phyloP scores from a whole-genome alignment of 2,329 filamentous ascomycete genomes.

The Nemania serpens region DNA sequence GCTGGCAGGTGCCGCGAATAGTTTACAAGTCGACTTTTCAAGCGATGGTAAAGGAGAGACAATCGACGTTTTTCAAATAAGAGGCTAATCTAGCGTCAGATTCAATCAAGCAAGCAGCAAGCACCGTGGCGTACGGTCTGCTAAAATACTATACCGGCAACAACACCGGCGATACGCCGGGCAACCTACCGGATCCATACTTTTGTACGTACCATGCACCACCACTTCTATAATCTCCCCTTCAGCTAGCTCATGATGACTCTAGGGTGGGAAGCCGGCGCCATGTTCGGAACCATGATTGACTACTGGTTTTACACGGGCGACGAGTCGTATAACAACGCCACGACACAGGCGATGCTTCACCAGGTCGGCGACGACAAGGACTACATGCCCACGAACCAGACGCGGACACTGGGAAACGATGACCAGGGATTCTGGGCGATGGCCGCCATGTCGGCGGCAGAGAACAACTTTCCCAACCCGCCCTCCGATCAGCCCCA shows the following conservation, averaged over 20 bases:
- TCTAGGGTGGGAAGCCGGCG: conserved; percentile 72
- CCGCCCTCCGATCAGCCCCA: conserved; percentile 65
- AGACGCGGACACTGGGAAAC: conserved; percentile 66
- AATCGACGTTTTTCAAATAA: too few species aligned
- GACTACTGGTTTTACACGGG: conserved; percentile 76
- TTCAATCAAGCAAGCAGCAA: conserved; percentile 51
- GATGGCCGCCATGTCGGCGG: conserved; percentile 78
- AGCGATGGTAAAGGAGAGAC: conserved; percentile 38
- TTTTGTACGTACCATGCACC: conserved; percentile 58
- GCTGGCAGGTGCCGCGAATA: conserved; percentile 36
- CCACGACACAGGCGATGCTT: conserved; percentile 61
- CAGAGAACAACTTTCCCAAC: conserved; percentile 76
- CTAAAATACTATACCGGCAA: conserved; percentile 52
- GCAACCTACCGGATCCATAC: conserved; percentile 64
- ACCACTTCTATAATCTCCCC: not conserved
- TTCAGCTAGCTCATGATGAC: conserved; percentile 25
- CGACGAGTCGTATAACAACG: conserved; percentile 66
- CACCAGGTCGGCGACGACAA: conserved; percentile 63
- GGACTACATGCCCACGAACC: conserved; percentile 71
- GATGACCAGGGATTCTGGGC: conserved; percentile 86
- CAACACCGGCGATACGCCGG: conserved; percentile 61
- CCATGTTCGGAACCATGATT: conserved; percentile 71
- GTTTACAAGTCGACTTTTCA: conserved; percentile 42
- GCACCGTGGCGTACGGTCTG: conserved; percentile 41
- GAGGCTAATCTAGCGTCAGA: conserved; percentile 49